Base-by-base conservation (phyloP, 1,284 basidiomycete genomes). In the Ceratobasidium sp. region DNA sequence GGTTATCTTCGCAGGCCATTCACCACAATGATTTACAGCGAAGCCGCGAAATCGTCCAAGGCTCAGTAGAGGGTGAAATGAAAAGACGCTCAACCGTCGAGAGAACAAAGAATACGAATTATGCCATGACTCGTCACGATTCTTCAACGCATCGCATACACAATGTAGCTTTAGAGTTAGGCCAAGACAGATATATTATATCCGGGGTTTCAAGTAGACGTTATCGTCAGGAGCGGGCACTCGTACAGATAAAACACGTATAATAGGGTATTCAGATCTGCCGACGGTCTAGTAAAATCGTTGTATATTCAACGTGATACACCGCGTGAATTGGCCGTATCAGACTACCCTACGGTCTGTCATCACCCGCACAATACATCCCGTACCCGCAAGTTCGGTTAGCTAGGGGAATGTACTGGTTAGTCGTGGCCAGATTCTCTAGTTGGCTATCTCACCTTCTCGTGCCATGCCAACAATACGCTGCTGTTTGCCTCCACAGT, bases 291-390 rank as follows among this genome's bases (percentile, higher is more conserved):
- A 40, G 7, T 40, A 8, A 17, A 40, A 40, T 17, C 38, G 17
- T 7, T 8, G 38, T 40, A 40, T 40, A 40, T 40, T 17, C 17
- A 29, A 29, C 27, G 53, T 38, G 31, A 34, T 47, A 47, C 13
- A 47, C 45, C 10, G n/a, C 10, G 10, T 47, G 10, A 7, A 12
- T 25, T 22, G 42, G 5, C 42, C 31, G 12, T 17, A 22, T 62
- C 49, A 95, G 72, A 96, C 89, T 71, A 85, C 85, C 76, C 90
- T 85, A 73, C 94, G 87, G 80, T 99, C 96, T 42, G 95, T 94
- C 96, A 99, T 98, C 71, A 96, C 94, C 75, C 96, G 85, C 72
- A 98, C 94, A 78, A 99, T 98, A 79, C 93, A 96, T 7, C 96
- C 97, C 1, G 93, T 94, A 17, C 97, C 96, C 5, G 95, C 95